A percentile compares a stretch with the other conserved stretches of the same genome.
These are phyloP conservation scores for Candida sp. DNA, from an alignment of 1,139 yeast genomes.

Conservation along the genomic window DNA sequence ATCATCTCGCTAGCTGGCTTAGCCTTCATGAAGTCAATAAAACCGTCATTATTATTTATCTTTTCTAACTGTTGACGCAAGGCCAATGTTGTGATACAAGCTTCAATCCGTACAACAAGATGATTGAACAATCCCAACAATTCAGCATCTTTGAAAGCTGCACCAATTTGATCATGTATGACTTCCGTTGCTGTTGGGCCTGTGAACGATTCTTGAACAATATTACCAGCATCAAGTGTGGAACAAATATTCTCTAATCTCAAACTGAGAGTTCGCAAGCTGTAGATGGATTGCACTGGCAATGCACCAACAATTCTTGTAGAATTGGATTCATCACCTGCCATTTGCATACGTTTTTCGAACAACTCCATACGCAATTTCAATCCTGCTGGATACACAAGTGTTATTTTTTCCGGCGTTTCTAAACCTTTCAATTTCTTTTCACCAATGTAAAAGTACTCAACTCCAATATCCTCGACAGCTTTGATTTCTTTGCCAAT, in stretches of 20 bases:
- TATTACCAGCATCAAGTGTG: conserved; percentile 24
- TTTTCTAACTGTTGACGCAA: conserved; percentile 31
- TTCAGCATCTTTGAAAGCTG: conserved; percentile 31
- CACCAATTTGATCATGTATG: conserved; percentile 18
- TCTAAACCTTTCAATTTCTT: conserved; percentile 91
- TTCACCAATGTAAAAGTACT: conserved; percentile 75
- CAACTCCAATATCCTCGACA: conserved; percentile 68
- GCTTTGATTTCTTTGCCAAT: conserved; percentile 67
- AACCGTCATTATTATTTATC: conserved; percentile 20
- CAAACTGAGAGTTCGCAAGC: conserved; percentile 45
- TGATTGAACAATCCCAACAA: conserved; percentile 54
- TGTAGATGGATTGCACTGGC: conserved; percentile 43
- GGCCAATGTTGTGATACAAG: conserved; percentile 37
- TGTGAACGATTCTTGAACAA: conserved; percentile 23
- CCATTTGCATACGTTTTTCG: conserved; percentile 23
- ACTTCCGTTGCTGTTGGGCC: conserved; percentile 24
- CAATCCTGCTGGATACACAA: conserved; percentile 69
- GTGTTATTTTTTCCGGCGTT: conserved; percentile 83
- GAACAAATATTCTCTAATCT: conserved; percentile 50
- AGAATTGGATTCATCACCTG: conserved; percentile 14
- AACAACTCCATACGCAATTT: conserved; percentile 53
- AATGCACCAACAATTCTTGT: conserved; percentile 35
- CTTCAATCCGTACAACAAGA: conserved; percentile 62
- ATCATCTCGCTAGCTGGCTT: conserved; percentile 22
- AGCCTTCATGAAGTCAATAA: conserved; percentile 18